Evolutionary conservation across 2,329 filamentous ascomycete genomes (phyloP), one percentile per base, ranked within the genome.

Genomic region (Sarocladium kiliense): DNA sequence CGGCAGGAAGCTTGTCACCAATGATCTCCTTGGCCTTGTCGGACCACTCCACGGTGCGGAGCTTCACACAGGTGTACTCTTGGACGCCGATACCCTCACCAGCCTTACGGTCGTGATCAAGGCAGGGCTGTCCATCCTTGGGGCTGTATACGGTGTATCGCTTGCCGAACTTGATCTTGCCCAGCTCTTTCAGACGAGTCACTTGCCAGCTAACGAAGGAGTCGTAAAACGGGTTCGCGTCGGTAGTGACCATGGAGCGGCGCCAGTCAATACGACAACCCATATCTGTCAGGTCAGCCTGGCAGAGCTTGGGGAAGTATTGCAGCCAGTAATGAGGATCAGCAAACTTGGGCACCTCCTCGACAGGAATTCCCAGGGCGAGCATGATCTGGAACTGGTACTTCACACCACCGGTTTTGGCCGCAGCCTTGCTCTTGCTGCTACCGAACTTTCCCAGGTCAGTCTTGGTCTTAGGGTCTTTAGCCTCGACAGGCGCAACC

Each of bases 141-240:
- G 85, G 89, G 18, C 54, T 55, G 78, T 97, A 96, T 61, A 97
- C 87, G 6, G 93, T 97, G 71, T 97, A 96, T 64, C 91, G 79
- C 76, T 91, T 94, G 55, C 91, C 91, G 65, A 94, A 95, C 73
- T 92, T 89, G 73, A 97, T 93, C 78, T 97, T 97, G 65, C 89
- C 83, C 58, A 96, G 76, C 68, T 94, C 89, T 72, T 88, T 90
- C 53, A 97, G 80, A 60, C 89, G 88, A 69, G 89, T 92, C 89
- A 97, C 97, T 74, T 97, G 94, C 94, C 94, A 99, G 65, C 89
- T 79, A 39, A 97, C 87, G 66, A 99, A 99, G 3, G 90, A 83
- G 68, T 99, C 93, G 69, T 96, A 99, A 76, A 94, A 97, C 3
- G 91, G 91, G 73, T 99, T 99, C 34, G 91, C 91, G 64, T 97